Evolutionary conservation across 192 early-diverging fungal species (phyloP).

Genomic region (Backusella sp.): DNA sequence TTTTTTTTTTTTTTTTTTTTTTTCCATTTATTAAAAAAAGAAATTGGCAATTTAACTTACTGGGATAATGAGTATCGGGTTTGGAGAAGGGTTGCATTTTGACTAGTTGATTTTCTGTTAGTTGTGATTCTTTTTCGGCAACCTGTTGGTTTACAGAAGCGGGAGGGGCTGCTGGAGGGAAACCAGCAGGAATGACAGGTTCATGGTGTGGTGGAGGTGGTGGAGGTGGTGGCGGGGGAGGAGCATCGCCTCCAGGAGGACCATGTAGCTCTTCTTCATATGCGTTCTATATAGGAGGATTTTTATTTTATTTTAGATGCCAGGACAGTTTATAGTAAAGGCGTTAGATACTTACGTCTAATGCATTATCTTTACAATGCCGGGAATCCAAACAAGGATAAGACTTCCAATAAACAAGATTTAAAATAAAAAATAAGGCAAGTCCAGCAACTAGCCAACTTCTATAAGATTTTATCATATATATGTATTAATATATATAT

Average conservation of each 20-base stretch:
- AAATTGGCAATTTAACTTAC: slow-evolving; percentile 12
- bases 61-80: slow-evolving; percentile 17
- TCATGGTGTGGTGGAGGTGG: background rate
- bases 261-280: background rate
- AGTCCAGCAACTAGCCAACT: background rate
- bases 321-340: too few species aligned
- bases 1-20: background rate
- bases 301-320: background rate
- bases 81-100: slow-evolving; percentile 9
- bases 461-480: background rate
- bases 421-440: background rate
- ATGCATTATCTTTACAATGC: background rate
- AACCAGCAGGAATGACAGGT: slow-evolving; percentile 3
- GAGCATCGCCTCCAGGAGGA: background rate
- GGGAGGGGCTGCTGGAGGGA: background rate
- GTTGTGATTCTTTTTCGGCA: background rate
- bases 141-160: background rate
- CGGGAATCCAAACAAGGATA: slow-evolving; percentile 9
- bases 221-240: background rate
- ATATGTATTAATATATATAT: background rate
- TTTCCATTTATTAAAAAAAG: background rate
- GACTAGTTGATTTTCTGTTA: background rate
- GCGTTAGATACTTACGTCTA: background rate
- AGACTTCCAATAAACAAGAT: slow-evolving; percentile 10
- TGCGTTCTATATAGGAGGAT: background rate